phyloP scores from a whole-genome alignment of 2,329 filamentous ascomycete species.

The Diaporthe caulivora region DNA sequence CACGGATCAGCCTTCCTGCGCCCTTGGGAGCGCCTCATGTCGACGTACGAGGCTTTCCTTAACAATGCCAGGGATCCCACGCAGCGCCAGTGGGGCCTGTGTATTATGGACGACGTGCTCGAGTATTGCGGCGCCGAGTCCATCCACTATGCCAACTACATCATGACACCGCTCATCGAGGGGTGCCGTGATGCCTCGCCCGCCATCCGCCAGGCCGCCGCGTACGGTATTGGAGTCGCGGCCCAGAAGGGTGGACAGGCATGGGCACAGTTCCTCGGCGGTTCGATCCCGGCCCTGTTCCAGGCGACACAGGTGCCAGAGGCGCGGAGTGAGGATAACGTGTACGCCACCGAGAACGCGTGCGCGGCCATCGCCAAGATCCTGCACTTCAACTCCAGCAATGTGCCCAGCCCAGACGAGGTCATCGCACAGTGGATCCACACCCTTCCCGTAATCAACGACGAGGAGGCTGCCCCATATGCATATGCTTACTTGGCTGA shows the following conservation, averaged over 20 bases:
- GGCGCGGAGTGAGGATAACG: constrained; percentile 89
- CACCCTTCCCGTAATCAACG: constrained; percentile 91
- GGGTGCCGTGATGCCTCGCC: constrained; percentile 89
- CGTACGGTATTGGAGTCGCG: constrained; percentile 95
- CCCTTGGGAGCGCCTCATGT: constrained; percentile 87
- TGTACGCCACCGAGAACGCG: constrained; percentile 97
- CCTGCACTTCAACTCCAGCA: constrained; percentile 85
- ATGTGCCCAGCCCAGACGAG: constrained; percentile 81
- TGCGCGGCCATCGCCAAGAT: constrained; percentile 98
- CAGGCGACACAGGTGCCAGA: constrained; percentile 85
- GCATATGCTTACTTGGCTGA: constrained; percentile 93
- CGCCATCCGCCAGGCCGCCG: constrained; percentile 94
- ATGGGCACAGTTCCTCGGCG: constrained; percentile 90
- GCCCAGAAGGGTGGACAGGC: constrained; percentile 89
- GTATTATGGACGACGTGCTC: constrained; percentile 97
- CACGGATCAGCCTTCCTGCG: constrained; percentile 87
- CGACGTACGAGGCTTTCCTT: constrained; percentile 89
- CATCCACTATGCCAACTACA: constrained; percentile 86
- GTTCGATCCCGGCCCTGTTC: constrained; percentile 85
- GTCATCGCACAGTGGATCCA: constrained; percentile 89
- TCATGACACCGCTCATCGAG: constrained; percentile 86
- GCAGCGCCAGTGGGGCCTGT: constrained; percentile 98
- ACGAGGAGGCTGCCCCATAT: constrained; percentile 97
- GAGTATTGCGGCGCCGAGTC: constrained; percentile 95
- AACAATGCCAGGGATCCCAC: constrained; percentile 83